phyloP scores from a whole-genome alignment of 192 early-diverging fungal species.

The Funneliformis mosseae region DNA sequence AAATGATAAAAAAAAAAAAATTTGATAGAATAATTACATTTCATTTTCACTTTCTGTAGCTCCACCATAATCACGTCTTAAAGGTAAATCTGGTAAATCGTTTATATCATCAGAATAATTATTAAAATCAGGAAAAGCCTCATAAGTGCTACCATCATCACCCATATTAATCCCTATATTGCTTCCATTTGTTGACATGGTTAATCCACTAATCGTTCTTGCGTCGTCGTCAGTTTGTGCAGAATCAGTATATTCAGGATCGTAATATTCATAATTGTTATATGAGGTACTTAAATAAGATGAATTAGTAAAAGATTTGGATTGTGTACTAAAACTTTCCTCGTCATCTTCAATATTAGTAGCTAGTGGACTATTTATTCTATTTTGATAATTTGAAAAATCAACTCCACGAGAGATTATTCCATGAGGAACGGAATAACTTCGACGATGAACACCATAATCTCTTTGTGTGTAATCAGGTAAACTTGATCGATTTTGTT shows the following conservation, averaged over 20 bases:
- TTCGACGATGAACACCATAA: slow-evolving; percentile 24
- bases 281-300: slow-evolving; percentile 36
- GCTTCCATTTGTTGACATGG: slow-evolving; percentile 17
- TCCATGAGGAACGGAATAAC: slow-evolving; percentile 16
- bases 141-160: slow-evolving; percentile 13
- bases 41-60: not conserved
- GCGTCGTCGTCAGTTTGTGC: slow-evolving; percentile 2
- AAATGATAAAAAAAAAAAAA: no score
- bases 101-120: slow-evolving; percentile 2
- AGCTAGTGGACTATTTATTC: slow-evolving; percentile 34
- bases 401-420: not conserved
- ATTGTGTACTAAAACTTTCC: slow-evolving; percentile 26
- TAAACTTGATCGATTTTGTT: not conserved
- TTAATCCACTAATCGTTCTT: slow-evolving; percentile 19
- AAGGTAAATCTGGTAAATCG: slow-evolving; percentile 31
- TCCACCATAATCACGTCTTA: slow-evolving; percentile 2
- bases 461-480: not conserved
- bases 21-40: not conserved
- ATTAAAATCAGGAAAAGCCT: slow-evolving; percentile 5
- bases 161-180: slow-evolving; percentile 13
- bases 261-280: slow-evolving; percentile 35
- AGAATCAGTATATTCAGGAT: slow-evolving; percentile 25
- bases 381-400: slow-evolving; percentile 15
- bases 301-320: slow-evolving; percentile 33
- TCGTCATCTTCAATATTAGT: slow-evolving; percentile 31